These are phyloP conservation scores for Penicillium paxilli DNA, from an alignment of 495 filamentous ascomycete genomes.

Conservation along the genomic window DNA sequence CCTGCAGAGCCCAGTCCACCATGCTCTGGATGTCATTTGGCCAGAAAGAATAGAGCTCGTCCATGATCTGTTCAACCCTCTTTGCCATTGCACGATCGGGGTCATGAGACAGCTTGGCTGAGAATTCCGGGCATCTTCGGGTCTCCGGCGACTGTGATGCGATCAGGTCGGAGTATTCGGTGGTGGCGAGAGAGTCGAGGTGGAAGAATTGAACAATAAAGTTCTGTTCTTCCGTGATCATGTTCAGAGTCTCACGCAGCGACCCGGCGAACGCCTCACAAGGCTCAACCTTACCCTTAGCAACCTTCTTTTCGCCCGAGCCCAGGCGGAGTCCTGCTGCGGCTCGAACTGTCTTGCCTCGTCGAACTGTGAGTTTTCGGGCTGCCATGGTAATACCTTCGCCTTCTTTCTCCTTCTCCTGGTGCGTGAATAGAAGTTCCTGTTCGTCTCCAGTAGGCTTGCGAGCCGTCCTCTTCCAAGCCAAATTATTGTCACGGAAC, in stretches of 20 bases:
- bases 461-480: slow-evolving; percentile 79
- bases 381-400: slow-evolving; percentile 74
- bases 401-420: slow-evolving; percentile 75
- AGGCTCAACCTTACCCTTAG: slow-evolving; percentile 62
- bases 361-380: slow-evolving; percentile 88
- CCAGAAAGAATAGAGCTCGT: slow-evolving; percentile 80
- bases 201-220: slow-evolving; percentile 95
- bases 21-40: slow-evolving; percentile 74
- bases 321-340: slow-evolving; percentile 58
- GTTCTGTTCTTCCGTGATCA: slow-evolving; percentile 89
- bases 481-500: slow-evolving; percentile 73
- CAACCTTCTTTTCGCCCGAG: slow-evolving; percentile 56
- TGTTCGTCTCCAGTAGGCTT: slow-evolving; percentile 82
- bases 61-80: slow-evolving; percentile 79
- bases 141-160: slow-evolving; percentile 62
- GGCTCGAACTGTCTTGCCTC: slow-evolving; percentile 78
- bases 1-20: slow-evolving; percentile 78
- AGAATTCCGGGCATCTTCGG: slow-evolving; percentile 67
- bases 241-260: slow-evolving; percentile 72
- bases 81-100: slow-evolving; percentile 80
- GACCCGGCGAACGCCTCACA: slow-evolving; percentile 83
- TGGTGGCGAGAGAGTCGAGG: slow-evolving; percentile 69
- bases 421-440: slow-evolving; percentile 83
- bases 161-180: slow-evolving; percentile 82
- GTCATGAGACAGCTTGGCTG: slow-evolving; percentile 71